Percentiles rank a stretch among this genome's conserved stretches.
phyloP scores from a whole-genome alignment of 2,329 filamentous ascomycete species.

The Pseudogymnoascus sp. region DNA sequence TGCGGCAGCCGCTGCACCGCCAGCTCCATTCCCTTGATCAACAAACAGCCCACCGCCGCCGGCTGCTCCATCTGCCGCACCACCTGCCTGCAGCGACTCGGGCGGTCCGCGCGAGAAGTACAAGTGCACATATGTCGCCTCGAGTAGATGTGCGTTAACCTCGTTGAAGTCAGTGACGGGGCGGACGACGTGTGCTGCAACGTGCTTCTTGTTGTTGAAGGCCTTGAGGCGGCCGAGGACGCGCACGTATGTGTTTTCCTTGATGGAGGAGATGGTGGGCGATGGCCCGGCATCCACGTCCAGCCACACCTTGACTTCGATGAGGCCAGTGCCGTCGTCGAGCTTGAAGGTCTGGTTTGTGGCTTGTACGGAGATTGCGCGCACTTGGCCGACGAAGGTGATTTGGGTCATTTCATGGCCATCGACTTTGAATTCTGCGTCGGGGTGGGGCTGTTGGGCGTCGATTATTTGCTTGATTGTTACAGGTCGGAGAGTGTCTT shows the following conservation, averaged over 20 bases:
- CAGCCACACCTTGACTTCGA: slow-evolving; percentile 87
- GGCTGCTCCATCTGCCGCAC: slow-evolving; percentile 26
- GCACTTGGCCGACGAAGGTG: slow-evolving; percentile 85
- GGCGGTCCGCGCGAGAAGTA: slow-evolving; percentile 67
- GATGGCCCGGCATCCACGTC: slow-evolving; percentile 38
- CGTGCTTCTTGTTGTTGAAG: slow-evolving; percentile 75
- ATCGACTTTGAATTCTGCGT: slow-evolving; percentile 78
- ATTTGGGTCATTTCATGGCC: slow-evolving; percentile 62
- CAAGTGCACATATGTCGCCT: slow-evolving; percentile 82
- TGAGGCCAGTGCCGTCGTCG: slow-evolving; percentile 87
- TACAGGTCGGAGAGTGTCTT: slow-evolving; percentile 85
- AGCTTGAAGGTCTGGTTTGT: slow-evolving; percentile 90
- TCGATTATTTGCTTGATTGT: slow-evolving; percentile 93
- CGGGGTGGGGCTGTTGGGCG: slow-evolving; percentile 66
- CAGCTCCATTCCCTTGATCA: slow-evolving; percentile 29
- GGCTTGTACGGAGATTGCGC: slow-evolving; percentile 73
- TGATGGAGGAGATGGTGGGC: slow-evolving; percentile 43
- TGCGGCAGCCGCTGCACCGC: slow-evolving; percentile 25
- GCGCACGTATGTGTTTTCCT: slow-evolving; percentile 73
- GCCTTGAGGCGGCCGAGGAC: slow-evolving; percentile 78
- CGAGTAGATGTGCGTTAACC: slow-evolving; percentile 84
- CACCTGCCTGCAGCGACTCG: slow-evolving; percentile 30
- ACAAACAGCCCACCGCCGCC: slow-evolving; percentile 32
- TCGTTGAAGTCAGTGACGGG: slow-evolving; percentile 83
- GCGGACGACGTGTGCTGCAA: slow-evolving; percentile 74